Conservation (phyloP, 179 eudicot genomes). For the Dionaea muscipula region DNA sequence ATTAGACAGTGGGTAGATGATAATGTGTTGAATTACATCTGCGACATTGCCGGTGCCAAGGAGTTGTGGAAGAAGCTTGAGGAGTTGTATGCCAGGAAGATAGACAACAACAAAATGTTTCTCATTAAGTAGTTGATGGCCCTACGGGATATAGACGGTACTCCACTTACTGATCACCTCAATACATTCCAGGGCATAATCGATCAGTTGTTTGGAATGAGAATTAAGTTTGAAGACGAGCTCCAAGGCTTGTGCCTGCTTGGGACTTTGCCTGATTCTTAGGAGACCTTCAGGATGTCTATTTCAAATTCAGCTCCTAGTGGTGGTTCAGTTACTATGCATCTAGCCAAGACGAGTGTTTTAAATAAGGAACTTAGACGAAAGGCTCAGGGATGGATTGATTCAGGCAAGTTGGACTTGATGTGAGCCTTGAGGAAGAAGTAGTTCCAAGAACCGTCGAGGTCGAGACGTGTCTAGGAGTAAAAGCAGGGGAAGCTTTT, state of each 20-base stretch:
- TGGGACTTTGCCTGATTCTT: conserved; percentile 10
- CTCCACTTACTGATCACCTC: too few relatives aligned
- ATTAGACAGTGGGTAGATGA: background rate
- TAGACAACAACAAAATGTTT: too few relatives aligned
- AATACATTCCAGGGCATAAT: conserved; percentile 12
- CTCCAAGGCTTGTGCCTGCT: conserved; percentile 6
- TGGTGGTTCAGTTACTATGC: conserved; percentile 9
- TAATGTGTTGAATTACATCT: background rate
- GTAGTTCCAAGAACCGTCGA: background rate
- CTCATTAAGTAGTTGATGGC: too few relatives aligned
- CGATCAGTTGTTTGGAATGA: conserved; percentile 7
- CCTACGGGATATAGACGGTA: conserved; percentile 7
- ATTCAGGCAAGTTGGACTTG: background rate
- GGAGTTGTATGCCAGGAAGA: too few relatives aligned
- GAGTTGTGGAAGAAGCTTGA: background rate
- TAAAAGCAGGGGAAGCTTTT: too few relatives aligned
- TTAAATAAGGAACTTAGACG: conserved; percentile 14
- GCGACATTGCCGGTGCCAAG: background rate
- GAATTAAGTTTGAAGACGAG: conserved; percentile 5
- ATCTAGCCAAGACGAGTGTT: conserved; percentile 9
- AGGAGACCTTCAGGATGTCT: conserved; percentile 14
- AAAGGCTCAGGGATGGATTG: background rate
- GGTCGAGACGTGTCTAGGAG: background rate
- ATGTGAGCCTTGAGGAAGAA: background rate
- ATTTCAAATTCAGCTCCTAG: conserved; percentile 13